These are phyloP conservation scores for Plasmodium malariae DNA, from an alignment of 169 alveolate species.

Conservation along the genomic window DNA sequence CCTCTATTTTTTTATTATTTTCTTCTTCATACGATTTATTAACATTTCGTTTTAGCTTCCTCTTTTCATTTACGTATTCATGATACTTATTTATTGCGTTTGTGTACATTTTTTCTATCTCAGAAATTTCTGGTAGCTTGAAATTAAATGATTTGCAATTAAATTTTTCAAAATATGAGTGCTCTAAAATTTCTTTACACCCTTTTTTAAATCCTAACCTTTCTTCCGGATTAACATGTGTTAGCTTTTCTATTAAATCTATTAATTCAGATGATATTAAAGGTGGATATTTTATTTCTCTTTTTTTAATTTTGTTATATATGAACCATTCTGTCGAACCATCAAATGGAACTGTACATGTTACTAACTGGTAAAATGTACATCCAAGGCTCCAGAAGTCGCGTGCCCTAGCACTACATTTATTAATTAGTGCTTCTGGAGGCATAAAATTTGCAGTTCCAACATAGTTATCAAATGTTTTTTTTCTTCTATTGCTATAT, in stretches of 20 bases:
- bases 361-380: constrained; percentile 90
- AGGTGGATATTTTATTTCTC: constrained; percentile 77
- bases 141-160: constrained; percentile 41
- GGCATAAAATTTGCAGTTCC: constrained; percentile 96
- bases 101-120: constrained; percentile 54
- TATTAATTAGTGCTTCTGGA: constrained; percentile 93
- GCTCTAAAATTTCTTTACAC: constrained; percentile 70
- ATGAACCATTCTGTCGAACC: constrained; percentile 87
- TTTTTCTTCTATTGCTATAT: constrained; percentile 76
- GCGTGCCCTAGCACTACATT: constrained; percentile 88
- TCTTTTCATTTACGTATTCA: constrained; percentile 47
- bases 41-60: constrained; percentile 39
- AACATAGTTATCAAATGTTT: constrained; percentile 89
- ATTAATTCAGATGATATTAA: constrained; percentile 78
- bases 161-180: constrained; percentile 77
- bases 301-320: constrained; percentile 76
- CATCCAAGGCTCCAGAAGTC: constrained; percentile 95
- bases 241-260: constrained; percentile 81
- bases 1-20: constrained; percentile 24
- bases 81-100: constrained; percentile 50
- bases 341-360: constrained; percentile 87
- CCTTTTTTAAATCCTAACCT: constrained; percentile 82
- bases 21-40: constrained; percentile 15
- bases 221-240: constrained; percentile 78
- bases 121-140: constrained; percentile 46